Base-by-base conservation (phyloP, 768 basidiomycete species). In the Fomitopsis serialis region DNA sequence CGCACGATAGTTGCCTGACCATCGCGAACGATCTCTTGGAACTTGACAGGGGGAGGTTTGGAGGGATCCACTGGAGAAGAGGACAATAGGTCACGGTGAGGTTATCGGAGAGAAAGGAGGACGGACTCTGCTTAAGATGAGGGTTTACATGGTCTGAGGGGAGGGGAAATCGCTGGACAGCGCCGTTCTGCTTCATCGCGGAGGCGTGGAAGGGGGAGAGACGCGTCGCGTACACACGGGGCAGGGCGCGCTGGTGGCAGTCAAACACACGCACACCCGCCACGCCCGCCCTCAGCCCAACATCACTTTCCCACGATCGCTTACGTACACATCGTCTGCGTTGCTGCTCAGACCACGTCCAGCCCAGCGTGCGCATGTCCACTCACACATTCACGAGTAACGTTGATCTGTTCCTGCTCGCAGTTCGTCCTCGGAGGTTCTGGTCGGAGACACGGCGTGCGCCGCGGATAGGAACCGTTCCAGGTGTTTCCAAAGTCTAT, bases 1-100 rank as follows among this genome's bases (percentile, higher is more conserved):
- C 83, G 63, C 65, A 87, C 91, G 48, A 95, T 79, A 53, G 95
- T 92, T 66, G 92, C 84, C 66, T 85, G 83, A 2, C 88, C 89
- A 68, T 95, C 90, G 58, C 91, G 83, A 62, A 84, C 84, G 47
- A 97, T 82, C 57, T 91, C 87, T 77, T 95, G 93, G 68, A 92
- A 96, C 72, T 96, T 96, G 45, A 95, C 92, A 40, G 79, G 75
- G 35, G 87, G 87, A 54, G 84, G 71, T 60, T 76, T 78, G 29
- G 65, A 59, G 42, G 67, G 52, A 62, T 75, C 74, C 45, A 73
- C 78, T 77, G 47, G 6, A 27, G 24, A 47, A 37, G 42, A n/a
- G n/a, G n/a, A 44, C 32, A 27, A 45, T 52, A 55, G 25, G 23
- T 25, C 24, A 36, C 34, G 65, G 62, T 44, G 71, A 56, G 47